Evolutionary conservation across 192 early-diverging fungal species (phyloP).

Genomic region (Rhizophagus sp.): DNA sequence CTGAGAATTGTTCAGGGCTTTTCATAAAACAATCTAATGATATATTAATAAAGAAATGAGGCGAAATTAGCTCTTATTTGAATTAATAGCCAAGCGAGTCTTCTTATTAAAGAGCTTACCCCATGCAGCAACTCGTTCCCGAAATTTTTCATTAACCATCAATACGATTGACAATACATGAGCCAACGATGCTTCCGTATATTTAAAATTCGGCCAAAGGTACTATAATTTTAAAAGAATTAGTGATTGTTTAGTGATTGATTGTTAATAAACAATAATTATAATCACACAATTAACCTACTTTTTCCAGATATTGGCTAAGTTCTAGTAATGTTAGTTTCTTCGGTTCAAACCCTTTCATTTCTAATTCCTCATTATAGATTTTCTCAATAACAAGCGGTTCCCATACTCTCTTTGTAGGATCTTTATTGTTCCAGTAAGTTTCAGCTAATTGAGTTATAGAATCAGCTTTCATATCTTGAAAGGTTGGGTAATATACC

Average conservation of each 20-base stretch:
- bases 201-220: conserved; percentile 75
- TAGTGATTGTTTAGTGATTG: not conserved
- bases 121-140: conserved; percentile 66
- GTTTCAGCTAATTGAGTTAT: conserved; percentile 46
- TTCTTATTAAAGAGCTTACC: conserved; percentile 41
- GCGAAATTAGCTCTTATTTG: not conserved
- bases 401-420: conserved; percentile 40
- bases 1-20: conserved; percentile 51
- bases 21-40: conserved; percentile 41
- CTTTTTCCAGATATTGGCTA: conserved; percentile 78
- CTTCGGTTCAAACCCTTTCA: conserved; percentile 49
- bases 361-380: conserved; percentile 59
- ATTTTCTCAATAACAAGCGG: conserved; percentile 58
- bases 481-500: conserved; percentile 48
- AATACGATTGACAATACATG: conserved; percentile 79
- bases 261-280: not conserved
- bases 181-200: conserved; percentile 41
- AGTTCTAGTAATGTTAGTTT: conserved; percentile 74
- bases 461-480: conserved; percentile 56
- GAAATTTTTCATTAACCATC: conserved; percentile 90
- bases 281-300: conserved; percentile 29
- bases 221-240: conserved; percentile 50
- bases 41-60: not conserved
- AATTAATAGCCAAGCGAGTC: not conserved
- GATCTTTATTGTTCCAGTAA: conserved; percentile 40